Evolutionary conservation across 352 stramenopile genomes (phyloP).

Genomic region (Thraustochytrium striatum): DNA sequence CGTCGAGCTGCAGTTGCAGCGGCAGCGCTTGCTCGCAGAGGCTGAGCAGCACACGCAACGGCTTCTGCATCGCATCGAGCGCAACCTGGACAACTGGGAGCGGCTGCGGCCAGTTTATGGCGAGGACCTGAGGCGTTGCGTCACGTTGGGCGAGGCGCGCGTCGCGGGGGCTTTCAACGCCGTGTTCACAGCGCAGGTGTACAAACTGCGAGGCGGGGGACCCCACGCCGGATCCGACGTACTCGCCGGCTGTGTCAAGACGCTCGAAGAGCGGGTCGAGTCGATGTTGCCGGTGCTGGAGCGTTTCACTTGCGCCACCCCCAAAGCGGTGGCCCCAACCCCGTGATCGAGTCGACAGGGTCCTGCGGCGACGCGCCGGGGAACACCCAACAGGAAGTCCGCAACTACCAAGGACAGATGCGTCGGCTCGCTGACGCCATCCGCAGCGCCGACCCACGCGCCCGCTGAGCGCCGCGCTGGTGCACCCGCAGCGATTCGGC

Average conservation of each 20-base stretch:
- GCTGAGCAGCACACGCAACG: neutral
- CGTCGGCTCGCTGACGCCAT: neutral
- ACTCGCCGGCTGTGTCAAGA: conserved; percentile 60
- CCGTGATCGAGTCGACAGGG: conserved; percentile 25
- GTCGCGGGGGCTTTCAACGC: neutral
- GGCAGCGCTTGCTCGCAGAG: neutral
- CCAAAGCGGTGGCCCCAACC: conserved; percentile 61
- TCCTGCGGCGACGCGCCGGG: neutral
- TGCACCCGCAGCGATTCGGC: conserved; percentile 60
- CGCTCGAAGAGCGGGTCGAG: conserved; percentile 59
- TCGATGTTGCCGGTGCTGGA: conserved; percentile 60
- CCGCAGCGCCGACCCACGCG: neutral
- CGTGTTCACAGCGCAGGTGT: neutral
- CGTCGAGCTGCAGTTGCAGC: neutral
- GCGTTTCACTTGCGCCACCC: conserved; percentile 69
- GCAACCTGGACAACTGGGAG: neutral
- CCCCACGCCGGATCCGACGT: conserved; percentile 51
- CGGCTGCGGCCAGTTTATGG: conserved; percentile 19
- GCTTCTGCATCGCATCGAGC: neutral
- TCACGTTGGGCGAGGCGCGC: conserved; percentile 16
- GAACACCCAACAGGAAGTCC: conserved; percentile 32
- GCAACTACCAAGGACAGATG: neutral
- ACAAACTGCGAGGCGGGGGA: neutral
- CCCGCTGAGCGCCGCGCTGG: conserved; percentile 51
- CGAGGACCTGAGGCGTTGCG: neutral